A percentile compares a stretch with the other conserved stretches of the same genome.
phyloP scores from a whole-genome alignment of 2,329 filamentous ascomycete genomes.

The Colletotrichum lindemuthianum region DNA sequence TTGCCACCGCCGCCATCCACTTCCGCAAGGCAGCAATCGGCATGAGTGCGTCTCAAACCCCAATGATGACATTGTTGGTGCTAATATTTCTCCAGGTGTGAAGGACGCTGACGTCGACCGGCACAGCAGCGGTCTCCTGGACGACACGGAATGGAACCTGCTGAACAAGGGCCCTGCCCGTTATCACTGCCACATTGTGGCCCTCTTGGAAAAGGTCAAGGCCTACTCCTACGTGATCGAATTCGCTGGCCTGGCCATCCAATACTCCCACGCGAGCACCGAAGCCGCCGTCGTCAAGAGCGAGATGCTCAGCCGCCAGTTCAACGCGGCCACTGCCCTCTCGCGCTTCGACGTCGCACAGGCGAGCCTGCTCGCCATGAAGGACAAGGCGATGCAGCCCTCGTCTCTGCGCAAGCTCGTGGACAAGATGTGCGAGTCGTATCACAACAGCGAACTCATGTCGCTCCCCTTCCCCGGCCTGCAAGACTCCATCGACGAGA shows the following conservation, averaged over 20 bases:
- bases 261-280: conserved; percentile 60
- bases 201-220: conserved; percentile 81
- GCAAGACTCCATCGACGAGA: conserved; percentile 80
- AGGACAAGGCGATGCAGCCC: conserved; percentile 75
- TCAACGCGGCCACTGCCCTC: conserved; percentile 82
- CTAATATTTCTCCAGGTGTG: conserved; percentile 53
- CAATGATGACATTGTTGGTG: background rate
- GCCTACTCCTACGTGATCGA: conserved; percentile 85
- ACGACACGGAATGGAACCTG: conserved; percentile 77
- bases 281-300: conserved; percentile 60
- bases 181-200: conserved; percentile 88
- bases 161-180: conserved; percentile 78
- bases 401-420: conserved; percentile 77
- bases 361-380: conserved; percentile 78
- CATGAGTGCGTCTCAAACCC: conserved; percentile 70
- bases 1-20: conserved; percentile 74
- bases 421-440: conserved; percentile 74
- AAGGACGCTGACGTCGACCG: conserved; percentile 58
- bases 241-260: conserved; percentile 80
- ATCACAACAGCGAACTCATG: conserved; percentile 74
- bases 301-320: conserved; percentile 84
- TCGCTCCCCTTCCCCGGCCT: conserved; percentile 82
- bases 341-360: conserved; percentile 87
- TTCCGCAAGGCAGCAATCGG: conserved; percentile 88
- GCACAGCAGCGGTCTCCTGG: conserved; percentile 74